phyloP scores from a whole-genome alignment of 2,329 filamentous ascomycete genomes.

The Xylariales sp. region DNA sequence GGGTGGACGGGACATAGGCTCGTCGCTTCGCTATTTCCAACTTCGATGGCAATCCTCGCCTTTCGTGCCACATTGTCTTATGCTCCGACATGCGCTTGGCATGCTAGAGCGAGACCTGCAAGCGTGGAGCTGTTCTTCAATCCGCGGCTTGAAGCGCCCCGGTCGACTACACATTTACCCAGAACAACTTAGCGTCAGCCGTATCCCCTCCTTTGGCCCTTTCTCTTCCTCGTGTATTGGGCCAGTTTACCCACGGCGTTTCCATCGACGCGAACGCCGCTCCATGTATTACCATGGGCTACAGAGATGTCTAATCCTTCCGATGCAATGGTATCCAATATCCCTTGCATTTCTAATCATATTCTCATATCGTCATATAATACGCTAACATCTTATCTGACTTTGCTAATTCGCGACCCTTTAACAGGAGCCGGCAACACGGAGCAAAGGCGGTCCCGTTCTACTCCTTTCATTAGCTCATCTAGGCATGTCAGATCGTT shows the following conservation, averaged over 20 bases:
- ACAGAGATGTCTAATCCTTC: slow-evolving; percentile 33
- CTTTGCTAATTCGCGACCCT: slow-evolving; percentile 55
- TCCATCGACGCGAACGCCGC: neutral
- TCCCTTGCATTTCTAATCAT: slow-evolving; percentile 42
- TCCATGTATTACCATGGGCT: slow-evolving; percentile 7
- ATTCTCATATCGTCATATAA: slow-evolving; percentile 41
- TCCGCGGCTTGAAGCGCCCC: neutral
- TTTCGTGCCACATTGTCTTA: slow-evolving; percentile 9
- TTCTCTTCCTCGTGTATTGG: neutral
- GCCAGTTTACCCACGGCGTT: neutral
- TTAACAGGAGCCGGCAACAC: slow-evolving; percentile 69
- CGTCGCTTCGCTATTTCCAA: slow-evolving; percentile 1
- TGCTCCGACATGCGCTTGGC: neutral
- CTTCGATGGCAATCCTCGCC: neutral
- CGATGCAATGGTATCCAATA: slow-evolving; percentile 37
- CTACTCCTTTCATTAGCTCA: slow-evolving; percentile 52
- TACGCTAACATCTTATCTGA: slow-evolving; percentile 40
- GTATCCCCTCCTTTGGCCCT: neutral
- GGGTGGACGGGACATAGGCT: slow-evolving; percentile 25
- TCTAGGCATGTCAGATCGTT: neutral
- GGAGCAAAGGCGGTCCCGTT: slow-evolving; percentile 64
- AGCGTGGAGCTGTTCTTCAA: slow-evolving; percentile 2
- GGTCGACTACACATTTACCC: neutral
- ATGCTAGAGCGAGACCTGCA: slow-evolving; percentile 2
- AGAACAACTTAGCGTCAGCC: neutral